Evolutionary conservation across 495 filamentous ascomycete species (phyloP), one percentile per base, ranked within the genome.

Genomic region (Podospora bellae-mahoneyi): DNA sequence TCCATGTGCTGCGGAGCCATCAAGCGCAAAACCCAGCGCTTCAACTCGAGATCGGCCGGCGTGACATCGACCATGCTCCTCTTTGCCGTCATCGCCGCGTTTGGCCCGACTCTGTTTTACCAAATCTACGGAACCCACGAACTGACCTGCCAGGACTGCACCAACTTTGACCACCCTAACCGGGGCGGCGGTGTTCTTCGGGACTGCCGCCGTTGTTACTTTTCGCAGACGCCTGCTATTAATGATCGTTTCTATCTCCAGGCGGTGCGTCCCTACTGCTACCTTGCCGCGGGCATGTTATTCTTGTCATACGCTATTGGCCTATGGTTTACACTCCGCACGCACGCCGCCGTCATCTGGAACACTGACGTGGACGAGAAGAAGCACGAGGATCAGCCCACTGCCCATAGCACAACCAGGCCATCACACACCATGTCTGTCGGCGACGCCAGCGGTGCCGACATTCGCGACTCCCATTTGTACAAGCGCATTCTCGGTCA

Each of bases 1-100:
- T 97, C 93, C 66, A 99, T 99, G 95, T 98, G 96, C 79, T 99
- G 97, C 73, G 95, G 95, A 19, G 95, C 96, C 30, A 89, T 99
- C 77, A 96, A 97, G 79, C 89, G 96, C 69, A 99, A 99, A 79
- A 99, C 95, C 0, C 95, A 99, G 74, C 90, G 95, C 66, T 99
- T 99, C 84, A 99, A 99, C 78, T 93, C 95, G 70, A 92, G 89
- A 76, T 98, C 96, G 56, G 95, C 95, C 34, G 96, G 96, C 72
- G 95, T 97, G 53, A 99, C 95, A 4, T 97, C 93, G 3, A 99
- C 96, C 5, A 99, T 99, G 95, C 81, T 99, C 27, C 86, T 99
- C 48, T 99, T 99, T 76, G 94, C 94, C 63, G 90, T 96, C 27
- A 94, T 99, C 75, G 96, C 91, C 64, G 94, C 94, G n/a, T 98